Evolutionary conservation across 495 filamentous ascomycete species (phyloP).

Genomic region (Xylaria longipes): DNA sequence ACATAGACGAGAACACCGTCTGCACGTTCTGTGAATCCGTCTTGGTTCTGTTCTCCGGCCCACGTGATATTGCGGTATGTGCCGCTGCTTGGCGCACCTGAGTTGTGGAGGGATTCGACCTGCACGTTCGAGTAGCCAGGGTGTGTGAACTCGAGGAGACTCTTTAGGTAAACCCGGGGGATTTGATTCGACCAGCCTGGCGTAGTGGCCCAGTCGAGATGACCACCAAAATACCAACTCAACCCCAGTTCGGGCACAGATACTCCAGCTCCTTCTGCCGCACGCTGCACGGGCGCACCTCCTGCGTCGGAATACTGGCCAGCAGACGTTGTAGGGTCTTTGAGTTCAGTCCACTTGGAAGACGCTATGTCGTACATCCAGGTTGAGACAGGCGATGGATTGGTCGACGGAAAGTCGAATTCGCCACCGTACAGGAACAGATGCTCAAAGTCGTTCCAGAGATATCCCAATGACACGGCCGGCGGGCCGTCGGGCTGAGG

Average conservation of each 20-base stretch:
- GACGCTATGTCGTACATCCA: slow-evolving; percentile 71
- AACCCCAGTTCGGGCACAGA: slow-evolving; percentile 70
- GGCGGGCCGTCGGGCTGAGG: slow-evolving; percentile 72
- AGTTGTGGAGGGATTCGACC: slow-evolving; percentile 55
- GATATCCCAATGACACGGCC: slow-evolving; percentile 69
- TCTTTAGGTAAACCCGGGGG: slow-evolving; percentile 71
- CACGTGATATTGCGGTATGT: slow-evolving; percentile 73
- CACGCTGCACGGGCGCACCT: slow-evolving; percentile 61
- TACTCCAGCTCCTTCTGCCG: slow-evolving; percentile 74
- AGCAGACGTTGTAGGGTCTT: slow-evolving; percentile 59
- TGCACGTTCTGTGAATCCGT: slow-evolving; percentile 71
- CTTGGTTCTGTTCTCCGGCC: slow-evolving; percentile 66
- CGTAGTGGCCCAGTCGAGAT: slow-evolving; percentile 71
- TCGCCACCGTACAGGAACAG: slow-evolving; percentile 77
- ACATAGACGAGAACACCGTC: slow-evolving; percentile 75
- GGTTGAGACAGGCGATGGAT: slow-evolving; percentile 61
- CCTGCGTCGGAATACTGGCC: slow-evolving; percentile 64
- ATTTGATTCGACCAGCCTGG: slow-evolving; percentile 69
- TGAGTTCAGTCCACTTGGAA: slow-evolving; percentile 65
- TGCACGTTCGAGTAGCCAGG: slow-evolving; percentile 67
- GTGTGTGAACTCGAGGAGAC: slow-evolving; percentile 75
- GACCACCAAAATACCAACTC: slow-evolving; percentile 80
- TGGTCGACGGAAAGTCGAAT: slow-evolving; percentile 61
- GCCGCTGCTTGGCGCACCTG: slow-evolving; percentile 61
- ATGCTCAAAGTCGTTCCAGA: slow-evolving; percentile 72